Evolutionary conservation across 768 basidiomycete genomes (phyloP).

Genomic region (Holtermanniella nyarrowii): DNA sequence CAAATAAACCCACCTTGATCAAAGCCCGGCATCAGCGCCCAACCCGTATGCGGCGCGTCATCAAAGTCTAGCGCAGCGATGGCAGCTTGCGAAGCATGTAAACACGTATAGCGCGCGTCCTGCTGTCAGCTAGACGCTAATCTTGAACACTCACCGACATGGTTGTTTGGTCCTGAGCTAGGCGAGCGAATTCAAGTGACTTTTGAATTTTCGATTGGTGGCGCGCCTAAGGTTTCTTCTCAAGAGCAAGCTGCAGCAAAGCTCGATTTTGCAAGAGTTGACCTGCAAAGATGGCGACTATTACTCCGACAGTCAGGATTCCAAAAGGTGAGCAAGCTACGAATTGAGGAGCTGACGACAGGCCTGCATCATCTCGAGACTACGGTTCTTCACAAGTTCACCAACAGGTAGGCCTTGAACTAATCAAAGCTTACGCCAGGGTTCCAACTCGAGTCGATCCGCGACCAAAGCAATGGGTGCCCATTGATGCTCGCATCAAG

Average conservation of each 20-base stretch:
- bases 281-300: too few species aligned
- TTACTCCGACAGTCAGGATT: background rate
- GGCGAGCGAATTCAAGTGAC: too few species aligned
- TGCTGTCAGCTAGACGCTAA: too few species aligned
- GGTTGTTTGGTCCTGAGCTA: too few species aligned
- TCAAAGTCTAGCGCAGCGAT: conserved; percentile 22
- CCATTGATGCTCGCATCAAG: conserved; percentile 23
- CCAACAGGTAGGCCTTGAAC: conserved; percentile 4
- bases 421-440: background rate
- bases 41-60: conserved; percentile 30
- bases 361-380: conserved; percentile 15
- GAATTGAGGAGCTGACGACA: background rate
- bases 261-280: too few species aligned
- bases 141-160: too few species aligned
- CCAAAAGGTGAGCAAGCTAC: background rate
- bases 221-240: too few species aligned
- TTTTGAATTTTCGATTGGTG: too few species aligned
- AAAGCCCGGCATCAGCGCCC: conserved; percentile 35
- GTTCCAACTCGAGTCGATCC: background rate
- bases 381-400: conserved; percentile 11
- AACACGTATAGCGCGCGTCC: conserved; percentile 31
- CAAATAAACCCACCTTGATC: conserved; percentile 10
- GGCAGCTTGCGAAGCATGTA: conserved; percentile 23
- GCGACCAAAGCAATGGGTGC: conserved; percentile 20
- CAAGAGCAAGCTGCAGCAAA: too few species aligned